Conservation (phyloP, 2,329 filamentous ascomycete species). For the Alternaria longipes region DNA sequence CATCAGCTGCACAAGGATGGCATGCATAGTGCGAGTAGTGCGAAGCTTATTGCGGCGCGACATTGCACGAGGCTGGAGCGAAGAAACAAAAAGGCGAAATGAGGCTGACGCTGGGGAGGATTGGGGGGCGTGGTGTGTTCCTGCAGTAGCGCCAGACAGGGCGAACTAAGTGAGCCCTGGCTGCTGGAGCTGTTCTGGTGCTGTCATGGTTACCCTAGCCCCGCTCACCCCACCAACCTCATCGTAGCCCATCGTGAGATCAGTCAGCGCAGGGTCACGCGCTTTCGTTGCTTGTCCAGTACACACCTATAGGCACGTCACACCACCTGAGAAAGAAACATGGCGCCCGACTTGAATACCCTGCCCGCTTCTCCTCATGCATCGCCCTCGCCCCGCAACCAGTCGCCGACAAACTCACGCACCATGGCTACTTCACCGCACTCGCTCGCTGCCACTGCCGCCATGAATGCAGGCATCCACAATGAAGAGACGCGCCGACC, state of each 20-base stretch:
- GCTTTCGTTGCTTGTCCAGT: neutral
- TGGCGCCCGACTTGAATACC: slow-evolving; percentile 67
- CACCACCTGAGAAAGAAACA: slow-evolving; percentile 12
- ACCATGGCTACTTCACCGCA: slow-evolving; percentile 68
- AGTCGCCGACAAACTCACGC: slow-evolving; percentile 53
- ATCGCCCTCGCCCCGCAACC: slow-evolving; percentile 41
- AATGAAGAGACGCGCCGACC: slow-evolving; percentile 63
- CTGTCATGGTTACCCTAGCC: neutral
- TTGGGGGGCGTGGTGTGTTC: neutral
- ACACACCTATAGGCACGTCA: slow-evolving; percentile 11
- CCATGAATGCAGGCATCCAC: slow-evolving; percentile 79
- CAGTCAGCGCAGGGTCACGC: neutral
- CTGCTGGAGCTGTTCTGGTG: neutral
- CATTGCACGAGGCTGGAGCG: neutral
- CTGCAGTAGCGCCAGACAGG: slow-evolving; percentile 12
- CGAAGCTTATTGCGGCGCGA: slow-evolving; percentile 7
- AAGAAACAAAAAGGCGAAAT: neutral
- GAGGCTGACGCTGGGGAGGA: slow-evolving; percentile 1
- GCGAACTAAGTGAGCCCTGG: neutral
- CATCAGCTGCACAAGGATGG: neutral
- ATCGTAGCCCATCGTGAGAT: neutral
- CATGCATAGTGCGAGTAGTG: slow-evolving; percentile 1
- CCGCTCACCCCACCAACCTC: slow-evolving; percentile 14
- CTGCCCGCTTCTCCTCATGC: slow-evolving; percentile 61
- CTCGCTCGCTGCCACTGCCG: slow-evolving; percentile 78